phyloP scores from a whole-genome alignment of 2,329 filamentous ascomycete species.

The Scedosporium aurantiacum region DNA sequence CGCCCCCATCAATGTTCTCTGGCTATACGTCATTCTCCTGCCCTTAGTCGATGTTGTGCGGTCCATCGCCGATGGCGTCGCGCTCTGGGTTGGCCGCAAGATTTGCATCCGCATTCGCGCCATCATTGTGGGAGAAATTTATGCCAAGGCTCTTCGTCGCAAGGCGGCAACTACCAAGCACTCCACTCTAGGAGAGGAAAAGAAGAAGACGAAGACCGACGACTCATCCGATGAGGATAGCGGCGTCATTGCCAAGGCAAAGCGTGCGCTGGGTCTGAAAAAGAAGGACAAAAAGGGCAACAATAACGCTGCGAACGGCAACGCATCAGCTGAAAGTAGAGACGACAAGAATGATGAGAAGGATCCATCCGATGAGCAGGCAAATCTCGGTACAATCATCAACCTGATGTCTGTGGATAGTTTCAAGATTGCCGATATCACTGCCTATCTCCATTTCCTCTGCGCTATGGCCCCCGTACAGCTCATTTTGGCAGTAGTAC shows the following conservation, averaged over 20 bases:
- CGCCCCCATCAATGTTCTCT: slow-evolving; percentile 76
- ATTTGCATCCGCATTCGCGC: slow-evolving; percentile 88
- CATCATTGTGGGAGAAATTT: slow-evolving; percentile 95
- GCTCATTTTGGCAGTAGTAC: slow-evolving; percentile 64
- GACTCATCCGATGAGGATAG: slow-evolving; percentile 27
- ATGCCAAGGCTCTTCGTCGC: slow-evolving; percentile 85
- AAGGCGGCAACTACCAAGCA: slow-evolving; percentile 75
- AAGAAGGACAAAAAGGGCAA: slow-evolving; percentile 28
- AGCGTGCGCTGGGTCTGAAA: slow-evolving; percentile 46
- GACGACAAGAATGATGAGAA: slow-evolving; percentile 24
- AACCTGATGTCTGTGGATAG: slow-evolving; percentile 99
- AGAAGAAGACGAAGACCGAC: slow-evolving; percentile 30
- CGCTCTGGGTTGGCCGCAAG: slow-evolving; percentile 86
- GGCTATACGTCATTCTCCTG: slow-evolving; percentile 88
- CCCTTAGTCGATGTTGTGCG: slow-evolving; percentile 73
- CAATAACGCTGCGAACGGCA: slow-evolving; percentile 15
- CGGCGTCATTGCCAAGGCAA: slow-evolving; percentile 36
- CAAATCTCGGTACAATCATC: slow-evolving; percentile 95
- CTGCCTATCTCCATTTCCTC: slow-evolving; percentile 92
- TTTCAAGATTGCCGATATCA: slow-evolving; percentile 94
- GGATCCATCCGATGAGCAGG: slow-evolving; percentile 54
- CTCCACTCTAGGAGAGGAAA: slow-evolving; percentile 53
- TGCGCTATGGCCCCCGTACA: slow-evolving; percentile 86
- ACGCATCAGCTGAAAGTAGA: slow-evolving; percentile 22
- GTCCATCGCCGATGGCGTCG: slow-evolving; percentile 73